Percentiles rank a stretch among this genome's conserved stretches.
Evolutionary conservation across 192 early-diverging fungal genomes (phyloP).

Genomic region (Entophlyctis helioformis): DNA sequence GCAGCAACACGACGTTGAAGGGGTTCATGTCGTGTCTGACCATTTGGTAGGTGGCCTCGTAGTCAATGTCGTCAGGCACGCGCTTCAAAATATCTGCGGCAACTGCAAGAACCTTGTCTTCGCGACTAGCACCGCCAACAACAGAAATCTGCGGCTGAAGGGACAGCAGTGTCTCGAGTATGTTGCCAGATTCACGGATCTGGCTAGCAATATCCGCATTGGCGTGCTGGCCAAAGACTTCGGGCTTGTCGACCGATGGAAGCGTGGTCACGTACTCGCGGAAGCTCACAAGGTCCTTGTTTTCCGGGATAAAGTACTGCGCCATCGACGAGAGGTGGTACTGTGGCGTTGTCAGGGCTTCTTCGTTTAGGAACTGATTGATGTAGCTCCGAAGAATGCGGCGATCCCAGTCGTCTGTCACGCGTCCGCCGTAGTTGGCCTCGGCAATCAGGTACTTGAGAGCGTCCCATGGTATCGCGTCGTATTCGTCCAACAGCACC

Average conservation of each 20-base stretch:
- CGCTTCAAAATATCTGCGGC: slow-evolving; percentile 31
- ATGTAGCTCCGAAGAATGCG: slow-evolving; percentile 46
- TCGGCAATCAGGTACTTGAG: slow-evolving; percentile 52
- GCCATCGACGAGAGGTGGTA: slow-evolving; percentile 34
- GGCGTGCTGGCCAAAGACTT: slow-evolving; percentile 55
- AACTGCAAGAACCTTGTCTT: slow-evolving; percentile 40
- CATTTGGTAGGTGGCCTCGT: slow-evolving; percentile 31
- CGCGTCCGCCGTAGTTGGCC: slow-evolving; percentile 50
- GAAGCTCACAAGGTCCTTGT: slow-evolving; percentile 17
- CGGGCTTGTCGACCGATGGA: slow-evolving; percentile 43
- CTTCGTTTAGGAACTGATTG: slow-evolving; percentile 41
- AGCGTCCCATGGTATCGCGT: slow-evolving; percentile 48
- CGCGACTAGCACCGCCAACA: slow-evolving; percentile 22
- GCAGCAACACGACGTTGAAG: slow-evolving; percentile 41
- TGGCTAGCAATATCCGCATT: slow-evolving; percentile 53
- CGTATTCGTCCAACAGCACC: slow-evolving; percentile 45
- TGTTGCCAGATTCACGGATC: slow-evolving; percentile 38
- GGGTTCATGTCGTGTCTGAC: slow-evolving; percentile 40
- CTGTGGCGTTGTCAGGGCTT: slow-evolving; percentile 32
- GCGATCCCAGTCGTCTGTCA: slow-evolving; percentile 54
- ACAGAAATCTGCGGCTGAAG: slow-evolving; percentile 38
- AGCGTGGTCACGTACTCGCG: slow-evolving; percentile 40
- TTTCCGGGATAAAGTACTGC: slow-evolving; percentile 43
- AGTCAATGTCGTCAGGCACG: slow-evolving; percentile 42
- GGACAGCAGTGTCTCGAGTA: slow-evolving; percentile 34